Conservation (phyloP, 805 yeast genomes). For the Candida rishiriensis region DNA sequence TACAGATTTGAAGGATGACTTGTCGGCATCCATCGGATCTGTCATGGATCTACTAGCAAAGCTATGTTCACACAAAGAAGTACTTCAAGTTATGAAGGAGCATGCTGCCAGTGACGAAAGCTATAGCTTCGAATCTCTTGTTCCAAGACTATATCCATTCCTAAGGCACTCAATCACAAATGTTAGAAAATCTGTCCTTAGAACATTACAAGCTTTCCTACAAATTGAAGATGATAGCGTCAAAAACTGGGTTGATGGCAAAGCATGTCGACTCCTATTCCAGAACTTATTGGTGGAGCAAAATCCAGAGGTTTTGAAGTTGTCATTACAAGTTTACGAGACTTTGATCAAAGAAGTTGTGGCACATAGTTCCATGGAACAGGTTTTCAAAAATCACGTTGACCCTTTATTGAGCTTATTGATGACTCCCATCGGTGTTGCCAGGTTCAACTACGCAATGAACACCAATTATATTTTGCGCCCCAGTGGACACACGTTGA, state of each 20-base stretch:
- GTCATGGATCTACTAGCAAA: slow-evolving; percentile 92
- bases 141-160: slow-evolving; percentile 91
- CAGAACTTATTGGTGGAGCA: slow-evolving; percentile 91
- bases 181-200: slow-evolving; percentile 83
- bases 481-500: slow-evolving; percentile 63
- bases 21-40: slow-evolving; percentile 91
- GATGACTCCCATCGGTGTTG: slow-evolving; percentile 93
- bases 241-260: slow-evolving; percentile 72
- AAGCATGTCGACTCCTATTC: slow-evolving; percentile 67
- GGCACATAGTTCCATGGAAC: slow-evolving; percentile 41
- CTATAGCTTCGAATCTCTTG: slow-evolving; percentile 63
- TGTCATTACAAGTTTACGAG: slow-evolving; percentile 60
- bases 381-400: slow-evolving; percentile 50
- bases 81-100: slow-evolving; percentile 63
- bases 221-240: slow-evolving; percentile 41
- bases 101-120: slow-evolving; percentile 49
- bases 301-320: slow-evolving; percentile 61
- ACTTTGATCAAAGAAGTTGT: slow-evolving; percentile 46
- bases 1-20: slow-evolving; percentile 80
- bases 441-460: slow-evolving; percentile 85
- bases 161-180: slow-evolving; percentile 89
- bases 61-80: slow-evolving; percentile 76
- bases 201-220: slow-evolving; percentile 74
- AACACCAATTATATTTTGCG: slow-evolving; percentile 65
- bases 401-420: slow-evolving; percentile 59